Conservation (phyloP, 2,329 filamentous ascomycete species). For the Cladosporium sp. region DNA sequence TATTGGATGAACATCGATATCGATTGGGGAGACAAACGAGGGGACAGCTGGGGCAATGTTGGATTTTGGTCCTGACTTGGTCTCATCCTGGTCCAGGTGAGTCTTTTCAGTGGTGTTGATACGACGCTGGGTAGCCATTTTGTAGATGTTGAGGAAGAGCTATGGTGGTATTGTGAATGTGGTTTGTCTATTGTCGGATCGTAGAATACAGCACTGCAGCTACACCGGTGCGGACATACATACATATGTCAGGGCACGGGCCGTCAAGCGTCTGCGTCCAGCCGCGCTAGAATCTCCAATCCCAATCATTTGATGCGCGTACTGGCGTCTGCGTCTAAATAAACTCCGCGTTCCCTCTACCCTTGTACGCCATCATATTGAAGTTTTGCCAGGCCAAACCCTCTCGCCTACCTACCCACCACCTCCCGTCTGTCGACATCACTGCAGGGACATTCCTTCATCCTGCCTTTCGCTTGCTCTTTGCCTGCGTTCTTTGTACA, state of each 20-base stretch:
- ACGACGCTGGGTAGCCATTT: conserved; percentile 33
- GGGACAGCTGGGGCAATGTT: conserved; percentile 80
- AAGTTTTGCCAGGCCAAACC: neutral
- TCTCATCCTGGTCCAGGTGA: conserved; percentile 45
- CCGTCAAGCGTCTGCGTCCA: neutral
- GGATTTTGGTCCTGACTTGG: conserved; percentile 46
- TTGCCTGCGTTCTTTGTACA: too few relatives aligned
- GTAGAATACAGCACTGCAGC: neutral
- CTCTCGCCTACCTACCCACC: too few relatives aligned
- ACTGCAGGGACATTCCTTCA: too few relatives aligned
- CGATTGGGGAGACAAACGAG: conserved; percentile 49
- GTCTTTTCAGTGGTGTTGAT: conserved; percentile 63
- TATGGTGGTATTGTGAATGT: neutral
- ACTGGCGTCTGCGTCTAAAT: too few relatives aligned
- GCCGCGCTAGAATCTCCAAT: neutral
- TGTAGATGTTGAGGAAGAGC: neutral
- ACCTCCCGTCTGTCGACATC: too few relatives aligned
- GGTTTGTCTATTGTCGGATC: neutral
- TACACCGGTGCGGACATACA: neutral
- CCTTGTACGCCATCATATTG: neutral
- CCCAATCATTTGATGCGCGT: too few relatives aligned
- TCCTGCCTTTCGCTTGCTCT: too few relatives aligned
- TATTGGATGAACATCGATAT: too few relatives aligned
- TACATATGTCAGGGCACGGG: neutral
- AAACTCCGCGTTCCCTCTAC: too few relatives aligned